Evolutionary conservation across 2,329 filamentous ascomycete species (phyloP).

Genomic region (Phialophora tarda): DNA sequence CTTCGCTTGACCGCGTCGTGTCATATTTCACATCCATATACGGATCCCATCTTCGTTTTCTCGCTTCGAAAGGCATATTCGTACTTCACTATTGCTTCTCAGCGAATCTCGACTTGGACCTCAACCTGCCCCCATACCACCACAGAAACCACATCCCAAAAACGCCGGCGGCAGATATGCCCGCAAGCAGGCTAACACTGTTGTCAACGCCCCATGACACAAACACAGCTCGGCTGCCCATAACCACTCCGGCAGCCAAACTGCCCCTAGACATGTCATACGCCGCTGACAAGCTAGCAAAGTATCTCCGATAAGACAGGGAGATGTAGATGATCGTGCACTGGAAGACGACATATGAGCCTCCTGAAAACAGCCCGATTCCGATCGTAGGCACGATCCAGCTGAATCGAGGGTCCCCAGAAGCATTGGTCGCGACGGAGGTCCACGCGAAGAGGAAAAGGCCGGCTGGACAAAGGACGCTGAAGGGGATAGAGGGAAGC

Average conservation of each 20-base stretch:
- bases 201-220: slow-evolving; percentile 10
- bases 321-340: slow-evolving; percentile 20
- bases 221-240: slow-evolving; percentile 2
- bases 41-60: too few relatives aligned
- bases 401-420: background rate
- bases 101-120: background rate
- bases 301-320: slow-evolving; percentile 13
- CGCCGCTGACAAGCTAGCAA: slow-evolving; percentile 7
- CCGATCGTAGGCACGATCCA: slow-evolving; percentile 16
- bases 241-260: slow-evolving; percentile 12
- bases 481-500: slow-evolving; percentile 5
- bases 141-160: slow-evolving; percentile 3
- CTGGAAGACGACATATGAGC: slow-evolving; percentile 14
- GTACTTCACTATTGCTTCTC: too few relatives aligned
- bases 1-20: too few relatives aligned
- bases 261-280: slow-evolving; percentile 11
- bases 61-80: too few relatives aligned
- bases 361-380: slow-evolving; percentile 12
- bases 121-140: slow-evolving; percentile 6
- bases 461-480: slow-evolving; percentile 4
- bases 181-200: slow-evolving; percentile 12
- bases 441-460: slow-evolving; percentile 19
- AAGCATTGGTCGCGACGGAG: slow-evolving; percentile 6
- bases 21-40: too few relatives aligned
- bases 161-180: background rate